Evolutionary conservation across 371 early-diverging fungal genomes (phyloP).

Genomic region (Rhizopus delemar): DNA sequence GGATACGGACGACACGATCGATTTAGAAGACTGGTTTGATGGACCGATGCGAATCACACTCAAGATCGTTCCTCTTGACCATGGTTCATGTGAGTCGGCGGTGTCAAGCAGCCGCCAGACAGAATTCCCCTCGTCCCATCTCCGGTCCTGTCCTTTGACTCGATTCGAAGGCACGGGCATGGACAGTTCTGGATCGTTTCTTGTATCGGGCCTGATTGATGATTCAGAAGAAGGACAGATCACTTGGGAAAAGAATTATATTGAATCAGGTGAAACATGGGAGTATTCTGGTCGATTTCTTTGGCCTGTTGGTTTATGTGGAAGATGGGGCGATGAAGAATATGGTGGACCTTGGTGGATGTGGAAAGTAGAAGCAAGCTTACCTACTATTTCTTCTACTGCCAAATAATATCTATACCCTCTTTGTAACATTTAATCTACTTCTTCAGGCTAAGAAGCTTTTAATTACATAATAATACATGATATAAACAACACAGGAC

Average conservation of each 20-base stretch:
- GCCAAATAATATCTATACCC: conserved; percentile 51
- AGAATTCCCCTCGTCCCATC: conserved; percentile 35
- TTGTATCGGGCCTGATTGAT: conserved; percentile 45
- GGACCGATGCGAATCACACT: conserved; percentile 48
- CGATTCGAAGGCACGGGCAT: conserved; percentile 49
- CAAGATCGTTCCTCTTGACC: conserved; percentile 45
- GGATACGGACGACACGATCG: conserved; percentile 32
- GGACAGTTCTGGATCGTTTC: conserved; percentile 41
- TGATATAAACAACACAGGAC: too few relatives aligned
- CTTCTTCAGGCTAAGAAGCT: too few relatives aligned
- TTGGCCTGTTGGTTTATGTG: conserved; percentile 47
- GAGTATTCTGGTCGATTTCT: conserved; percentile 49
- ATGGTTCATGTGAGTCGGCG: conserved; percentile 11
- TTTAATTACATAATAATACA: too few relatives aligned
- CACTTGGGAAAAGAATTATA: conserved; percentile 50
- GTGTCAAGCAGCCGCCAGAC: not conserved
- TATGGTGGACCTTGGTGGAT: conserved; percentile 58
- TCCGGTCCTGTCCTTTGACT: conserved; percentile 41
- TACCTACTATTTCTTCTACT: conserved; percentile 10
- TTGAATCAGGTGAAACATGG: conserved; percentile 50
- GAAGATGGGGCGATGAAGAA: conserved; percentile 54
- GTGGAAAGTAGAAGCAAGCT: conserved; percentile 34
- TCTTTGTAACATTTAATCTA: conserved; percentile 80
- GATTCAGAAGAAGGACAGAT: conserved; percentile 51
- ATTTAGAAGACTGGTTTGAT: conserved; percentile 45